These are phyloP conservation scores for Emydomyces testavorans DNA, from an alignment of 2,329 filamentous ascomycete genomes.

Conservation along the genomic window DNA sequence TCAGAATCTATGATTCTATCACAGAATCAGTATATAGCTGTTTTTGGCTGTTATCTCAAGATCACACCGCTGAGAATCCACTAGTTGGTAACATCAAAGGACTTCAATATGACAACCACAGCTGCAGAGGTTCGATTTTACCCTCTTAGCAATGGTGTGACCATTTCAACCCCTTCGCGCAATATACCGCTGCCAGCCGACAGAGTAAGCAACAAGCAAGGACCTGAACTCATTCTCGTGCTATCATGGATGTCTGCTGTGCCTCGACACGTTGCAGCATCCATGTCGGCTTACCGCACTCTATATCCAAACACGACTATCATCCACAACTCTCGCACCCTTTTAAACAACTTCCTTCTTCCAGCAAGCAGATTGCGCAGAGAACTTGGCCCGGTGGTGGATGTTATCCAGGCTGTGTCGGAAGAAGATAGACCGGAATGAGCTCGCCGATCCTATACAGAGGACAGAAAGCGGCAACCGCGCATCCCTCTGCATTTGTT, in stretches of 20 bases:
- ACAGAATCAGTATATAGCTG: too few relatives aligned
- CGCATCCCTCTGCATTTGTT: conserved; percentile 3
- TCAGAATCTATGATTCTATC: too few relatives aligned
- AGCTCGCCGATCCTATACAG: not conserved
- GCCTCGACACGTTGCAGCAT: not conserved
- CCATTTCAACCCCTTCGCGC: conserved; percentile 2
- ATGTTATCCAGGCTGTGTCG: conserved; percentile 1
- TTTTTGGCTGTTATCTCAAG: not conserved
- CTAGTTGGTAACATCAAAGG: not conserved
- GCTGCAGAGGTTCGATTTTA: not conserved
- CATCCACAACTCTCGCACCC: not conserved
- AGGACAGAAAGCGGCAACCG: not conserved
- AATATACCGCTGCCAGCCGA: not conserved
- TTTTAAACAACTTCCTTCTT: not conserved
- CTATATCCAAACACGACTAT: conserved; percentile 5
- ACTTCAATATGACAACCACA: not conserved
- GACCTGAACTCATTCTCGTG: conserved; percentile 1
- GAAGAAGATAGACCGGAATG: not conserved
- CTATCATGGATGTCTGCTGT: not conserved
- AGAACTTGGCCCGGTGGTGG: not conserved
- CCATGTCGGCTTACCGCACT: not conserved
- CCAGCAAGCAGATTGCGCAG: not conserved
- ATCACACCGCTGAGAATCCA: too few relatives aligned
- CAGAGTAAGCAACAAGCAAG: not conserved
- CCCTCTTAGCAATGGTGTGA: conserved; percentile 2